phyloP scores from a whole-genome alignment of 805 yeast genomes.

The Cyberlindnera nakhonratchasimensis region DNA sequence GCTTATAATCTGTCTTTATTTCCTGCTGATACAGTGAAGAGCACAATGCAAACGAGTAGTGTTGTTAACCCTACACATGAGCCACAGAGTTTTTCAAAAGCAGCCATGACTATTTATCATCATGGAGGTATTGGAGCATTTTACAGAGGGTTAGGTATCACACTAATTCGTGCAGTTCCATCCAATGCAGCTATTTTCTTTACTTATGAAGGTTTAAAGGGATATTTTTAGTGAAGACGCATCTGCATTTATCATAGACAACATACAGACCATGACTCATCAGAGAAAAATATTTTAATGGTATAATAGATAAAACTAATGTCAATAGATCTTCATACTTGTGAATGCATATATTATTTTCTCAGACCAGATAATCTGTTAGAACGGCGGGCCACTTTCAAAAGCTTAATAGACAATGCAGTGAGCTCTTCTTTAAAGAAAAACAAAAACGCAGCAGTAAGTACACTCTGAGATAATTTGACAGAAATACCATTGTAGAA shows the following conservation, averaged over 20 bases:
- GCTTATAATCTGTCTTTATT: constrained; percentile 75
- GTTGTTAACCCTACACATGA: constrained; percentile 29
- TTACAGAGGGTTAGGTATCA: constrained; percentile 82
- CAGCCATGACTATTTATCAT: constrained; percentile 38
- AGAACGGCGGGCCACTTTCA: constrained; percentile 37
- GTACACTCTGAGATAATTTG: constrained; percentile 77
- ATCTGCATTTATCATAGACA: background rate
- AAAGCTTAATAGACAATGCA: constrained; percentile 49
- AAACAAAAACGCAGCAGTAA: constrained; percentile 87
- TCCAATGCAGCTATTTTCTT: constrained; percentile 87
- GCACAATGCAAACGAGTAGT: constrained; percentile 70
- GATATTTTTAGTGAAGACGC: constrained; percentile 11
- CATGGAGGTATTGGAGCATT: constrained; percentile 67
- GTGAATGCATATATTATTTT: background rate
- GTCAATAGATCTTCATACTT: too few relatives aligned
- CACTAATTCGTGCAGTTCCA: constrained; percentile 78
- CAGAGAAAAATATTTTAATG: too few relatives aligned
- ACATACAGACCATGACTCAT: too few relatives aligned
- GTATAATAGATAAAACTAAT: too few relatives aligned
- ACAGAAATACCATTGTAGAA: constrained; percentile 80
- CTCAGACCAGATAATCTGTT: constrained; percentile 6
- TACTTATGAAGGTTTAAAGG: constrained; percentile 63
- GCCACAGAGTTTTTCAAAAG: constrained; percentile 32
- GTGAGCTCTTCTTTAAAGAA: constrained; percentile 87
- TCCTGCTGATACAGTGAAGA: constrained; percentile 90